Evolutionary conservation across 305 asterid species (phyloP).

Genomic region (Withania somnifera): DNA sequence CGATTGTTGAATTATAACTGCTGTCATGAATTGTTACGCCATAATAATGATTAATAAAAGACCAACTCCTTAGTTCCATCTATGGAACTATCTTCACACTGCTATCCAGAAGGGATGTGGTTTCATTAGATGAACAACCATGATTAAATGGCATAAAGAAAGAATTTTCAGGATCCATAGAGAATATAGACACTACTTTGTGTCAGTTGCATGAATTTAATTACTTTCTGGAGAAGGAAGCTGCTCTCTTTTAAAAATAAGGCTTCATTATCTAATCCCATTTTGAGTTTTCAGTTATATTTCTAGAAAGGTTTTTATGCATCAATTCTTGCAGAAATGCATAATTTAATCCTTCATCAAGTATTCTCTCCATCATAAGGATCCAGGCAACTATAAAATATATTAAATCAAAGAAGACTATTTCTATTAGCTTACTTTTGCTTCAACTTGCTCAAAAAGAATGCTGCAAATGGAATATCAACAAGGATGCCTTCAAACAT

Average conservation of each 20-base stretch:
- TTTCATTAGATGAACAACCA: background rate
- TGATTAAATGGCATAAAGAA: background rate
- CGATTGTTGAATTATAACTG: background rate
- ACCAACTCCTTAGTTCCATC: background rate
- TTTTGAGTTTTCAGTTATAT: background rate
- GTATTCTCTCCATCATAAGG: background rate
- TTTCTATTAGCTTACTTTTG: conserved; percentile 57
- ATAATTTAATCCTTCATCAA: background rate
- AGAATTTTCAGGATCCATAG: background rate
- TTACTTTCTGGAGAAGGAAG: background rate
- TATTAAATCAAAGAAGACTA: conserved; percentile 2
- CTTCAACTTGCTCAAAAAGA: conserved; percentile 94
- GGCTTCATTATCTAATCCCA: background rate
- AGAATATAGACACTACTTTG: background rate
- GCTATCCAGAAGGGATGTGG: background rate
- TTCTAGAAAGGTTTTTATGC: background rate
- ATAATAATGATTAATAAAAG: background rate
- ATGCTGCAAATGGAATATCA: conserved; percentile 96
- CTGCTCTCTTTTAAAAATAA: background rate
- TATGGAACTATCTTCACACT: background rate
- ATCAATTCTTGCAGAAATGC: background rate
- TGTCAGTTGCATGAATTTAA: background rate
- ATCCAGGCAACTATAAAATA: background rate
- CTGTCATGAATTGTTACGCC: background rate
- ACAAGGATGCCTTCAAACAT: conserved; percentile 97